Evolutionary conservation across 148 eudicot genomes (phyloP).

Genomic region (Talinum fruticosum): DNA sequence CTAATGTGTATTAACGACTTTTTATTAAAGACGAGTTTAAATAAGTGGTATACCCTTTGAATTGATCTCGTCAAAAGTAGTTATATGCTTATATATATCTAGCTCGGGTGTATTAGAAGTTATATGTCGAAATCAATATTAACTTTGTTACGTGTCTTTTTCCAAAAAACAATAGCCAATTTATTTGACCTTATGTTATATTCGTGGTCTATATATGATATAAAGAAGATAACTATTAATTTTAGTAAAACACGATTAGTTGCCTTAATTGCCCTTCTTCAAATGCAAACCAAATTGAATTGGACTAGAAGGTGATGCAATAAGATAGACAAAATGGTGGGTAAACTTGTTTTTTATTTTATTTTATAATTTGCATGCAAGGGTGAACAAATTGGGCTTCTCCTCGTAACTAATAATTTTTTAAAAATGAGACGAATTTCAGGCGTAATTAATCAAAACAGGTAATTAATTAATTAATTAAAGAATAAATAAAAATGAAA

Average conservation of each 20-base stretch:
- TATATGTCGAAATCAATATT: neutral
- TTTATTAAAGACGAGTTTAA: too few relatives aligned
- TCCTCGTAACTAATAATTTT: neutral
- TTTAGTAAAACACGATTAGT: neutral
- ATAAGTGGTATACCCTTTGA: too few relatives aligned
- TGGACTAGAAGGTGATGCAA: neutral
- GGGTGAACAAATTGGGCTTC: neutral
- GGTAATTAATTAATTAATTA: neutral
- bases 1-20: too few relatives aligned
- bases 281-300: neutral
- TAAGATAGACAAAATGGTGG: conserved; percentile 1
- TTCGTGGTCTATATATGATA: neutral
- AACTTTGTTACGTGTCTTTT: neutral
- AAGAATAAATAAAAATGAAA: neutral
- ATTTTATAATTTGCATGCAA: neutral
- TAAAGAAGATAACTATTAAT: neutral
- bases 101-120: too few relatives aligned
- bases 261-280: neutral
- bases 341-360: neutral
- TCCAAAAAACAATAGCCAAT: neutral
- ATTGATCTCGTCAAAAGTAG: too few relatives aligned
- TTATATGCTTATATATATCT: too few relatives aligned
- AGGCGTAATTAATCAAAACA: neutral
- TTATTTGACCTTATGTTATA: neutral
- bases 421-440: neutral